These are phyloP conservation scores for Hemileia vastatrix DNA, from an alignment of 1,284 basidiomycete species.

Conservation along the genomic window DNA sequence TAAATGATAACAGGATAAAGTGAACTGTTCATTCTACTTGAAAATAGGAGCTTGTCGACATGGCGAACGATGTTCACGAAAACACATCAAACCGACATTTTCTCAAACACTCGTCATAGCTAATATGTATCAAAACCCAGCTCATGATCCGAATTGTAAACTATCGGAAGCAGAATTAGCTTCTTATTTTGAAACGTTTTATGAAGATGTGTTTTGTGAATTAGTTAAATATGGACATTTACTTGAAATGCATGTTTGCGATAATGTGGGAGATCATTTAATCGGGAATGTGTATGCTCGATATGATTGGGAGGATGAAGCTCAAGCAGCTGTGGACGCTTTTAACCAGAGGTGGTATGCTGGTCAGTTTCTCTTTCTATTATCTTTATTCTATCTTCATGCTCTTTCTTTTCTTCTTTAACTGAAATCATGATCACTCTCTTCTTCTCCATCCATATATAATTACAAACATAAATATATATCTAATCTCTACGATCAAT, in stretches of 20 bases:
- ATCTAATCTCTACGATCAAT: neutral
- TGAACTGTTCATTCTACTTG: conserved; percentile 91
- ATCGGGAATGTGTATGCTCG: conserved; percentile 98
- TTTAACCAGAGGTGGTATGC: conserved; percentile 98
- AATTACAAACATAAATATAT: neutral
- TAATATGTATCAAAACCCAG: conserved; percentile 99
- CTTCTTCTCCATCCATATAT: neutral
- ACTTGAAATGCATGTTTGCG: conserved; percentile 93
- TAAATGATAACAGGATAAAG: conserved; percentile 67
- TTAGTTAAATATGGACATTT: conserved; percentile 89
- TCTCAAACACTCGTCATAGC: conserved; percentile 93
- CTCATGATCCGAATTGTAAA: conserved; percentile 78
- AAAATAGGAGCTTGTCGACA: conserved; percentile 95
- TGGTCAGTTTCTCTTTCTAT: conserved; percentile 52
- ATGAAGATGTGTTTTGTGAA: conserved; percentile 61
- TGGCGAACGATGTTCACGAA: conserved; percentile 90
- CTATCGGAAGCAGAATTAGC: conserved; percentile 77
- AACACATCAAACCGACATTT: conserved; percentile 94
- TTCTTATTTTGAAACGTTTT: conserved; percentile 92
- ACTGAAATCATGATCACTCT: neutral
- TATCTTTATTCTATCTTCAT: conserved; percentile 6
- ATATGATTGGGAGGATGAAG: conserved; percentile 97
- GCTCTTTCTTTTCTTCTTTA: neutral
- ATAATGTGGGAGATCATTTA: conserved; percentile 97
- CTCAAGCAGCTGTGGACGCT: conserved; percentile 80